Evolutionary conservation across 257 asterid species (phyloP).

Genomic region (Fraxinus americana): DNA sequence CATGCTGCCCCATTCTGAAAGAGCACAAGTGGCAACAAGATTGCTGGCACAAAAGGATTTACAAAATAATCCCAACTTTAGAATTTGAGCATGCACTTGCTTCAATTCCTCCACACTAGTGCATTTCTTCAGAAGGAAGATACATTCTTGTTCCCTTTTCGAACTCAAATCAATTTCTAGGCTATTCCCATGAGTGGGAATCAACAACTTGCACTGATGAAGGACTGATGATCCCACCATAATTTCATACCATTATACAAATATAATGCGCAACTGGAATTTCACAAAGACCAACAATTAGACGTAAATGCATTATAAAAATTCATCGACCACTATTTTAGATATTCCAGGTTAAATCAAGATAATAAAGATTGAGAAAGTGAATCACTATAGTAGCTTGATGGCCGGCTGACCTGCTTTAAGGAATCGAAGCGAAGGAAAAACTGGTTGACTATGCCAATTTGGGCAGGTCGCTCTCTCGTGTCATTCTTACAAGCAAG

Average conservation of each 20-base stretch:
- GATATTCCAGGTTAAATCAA: neutral
- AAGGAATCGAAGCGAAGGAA: neutral
- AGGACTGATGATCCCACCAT: slow-evolving; percentile 70
- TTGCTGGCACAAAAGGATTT: slow-evolving; percentile 66
- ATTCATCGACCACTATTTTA: neutral
- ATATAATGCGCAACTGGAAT: neutral
- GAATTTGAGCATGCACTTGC: slow-evolving; percentile 65
- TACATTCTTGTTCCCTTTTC: slow-evolving; percentile 61
- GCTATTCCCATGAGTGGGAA: slow-evolving; percentile 31
- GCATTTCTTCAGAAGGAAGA: slow-evolving; percentile 63
- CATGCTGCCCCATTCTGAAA: slow-evolving; percentile 85
- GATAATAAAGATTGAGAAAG: neutral
- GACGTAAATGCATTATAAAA: neutral
- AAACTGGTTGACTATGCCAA: neutral
- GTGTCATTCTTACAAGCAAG: slow-evolving; percentile 1
- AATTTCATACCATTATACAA: slow-evolving; percentile 36
- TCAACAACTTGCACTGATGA: slow-evolving; percentile 46
- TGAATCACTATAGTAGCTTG: neutral
- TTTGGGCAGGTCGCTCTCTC: slow-evolving; percentile 6
- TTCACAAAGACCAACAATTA: neutral
- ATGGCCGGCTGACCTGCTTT: neutral
- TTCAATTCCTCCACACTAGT: slow-evolving; percentile 48
- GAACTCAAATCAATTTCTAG: slow-evolving; percentile 42
- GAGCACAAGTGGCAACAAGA: slow-evolving; percentile 76
- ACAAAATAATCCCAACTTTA: slow-evolving; percentile 64